Evolutionary conservation across 305 asterid species (phyloP), one percentile per base, ranked within the genome.

Genomic region (Ilex paraguariensis): DNA sequence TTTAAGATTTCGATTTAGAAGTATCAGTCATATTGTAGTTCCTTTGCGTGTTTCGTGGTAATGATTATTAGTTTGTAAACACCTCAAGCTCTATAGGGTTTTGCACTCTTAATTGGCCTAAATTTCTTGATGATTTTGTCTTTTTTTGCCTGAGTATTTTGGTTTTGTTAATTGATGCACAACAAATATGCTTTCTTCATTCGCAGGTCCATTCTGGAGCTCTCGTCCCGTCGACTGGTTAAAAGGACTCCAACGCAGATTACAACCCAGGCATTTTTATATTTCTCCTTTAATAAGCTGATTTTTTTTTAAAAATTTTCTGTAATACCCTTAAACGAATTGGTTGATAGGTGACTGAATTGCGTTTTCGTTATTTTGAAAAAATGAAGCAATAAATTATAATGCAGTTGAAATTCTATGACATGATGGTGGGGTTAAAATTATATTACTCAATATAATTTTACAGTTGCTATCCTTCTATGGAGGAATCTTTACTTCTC

Each of bases 131-230:
- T 36, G 6, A 36, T 36, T 5, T 36, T 50, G 54, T 6, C 13
- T 50, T 13, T 50, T 50, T 13, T 8, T 4, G 42, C 42, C 42
- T 36, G 6, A 21, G 28, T 36, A 4, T 36, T 8, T 36, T 8
- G 42, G 6, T 36, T 36, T 36, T 36, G 9, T 36, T 5, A 36
- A 5, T 36, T 36, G 6, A 36, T 36, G 9, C 9, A 36, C 42
- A 36, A 36, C 42, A 36, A 36, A 4, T 36, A 36, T 36, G 42
- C 9, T 13, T 77, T 59, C 32, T 42, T 14, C 45, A 62, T 68
- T 79, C 74, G 75, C 85, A 92, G 98, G 94, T 84, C 87, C 56
- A 71, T 87, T 82, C 72, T 80, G 66, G 87, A 78, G 84, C 87
- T 87, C 55, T 83, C 91, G 17, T 79, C 84, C 36, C 77, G 83